Percentiles rank a stretch among this genome's conserved stretches.
Evolutionary conservation across 1,139 yeast species (phyloP).

Genomic region (Suhomyces atakaporum): DNA sequence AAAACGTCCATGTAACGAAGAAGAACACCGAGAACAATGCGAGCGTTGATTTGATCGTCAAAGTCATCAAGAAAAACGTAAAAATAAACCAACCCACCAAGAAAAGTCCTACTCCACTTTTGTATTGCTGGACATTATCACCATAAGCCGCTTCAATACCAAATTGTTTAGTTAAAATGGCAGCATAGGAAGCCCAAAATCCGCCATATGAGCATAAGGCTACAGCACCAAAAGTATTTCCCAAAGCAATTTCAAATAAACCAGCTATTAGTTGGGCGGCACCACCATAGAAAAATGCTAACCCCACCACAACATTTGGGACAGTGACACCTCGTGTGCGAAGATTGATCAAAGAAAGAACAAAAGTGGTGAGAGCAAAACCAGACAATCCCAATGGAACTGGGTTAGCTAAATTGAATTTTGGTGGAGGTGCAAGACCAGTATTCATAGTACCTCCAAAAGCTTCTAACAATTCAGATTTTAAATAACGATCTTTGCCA

Average conservation of each 20-base stretch:
- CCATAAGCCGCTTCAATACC: constrained; percentile 66
- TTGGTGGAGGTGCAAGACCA: constrained; percentile 63
- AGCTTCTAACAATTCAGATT: constrained; percentile 57
- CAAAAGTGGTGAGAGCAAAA: constrained; percentile 84
- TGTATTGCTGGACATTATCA: constrained; percentile 34
- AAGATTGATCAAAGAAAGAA: constrained; percentile 58
- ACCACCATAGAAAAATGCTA: constrained; percentile 89
- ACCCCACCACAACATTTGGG: constrained; percentile 63
- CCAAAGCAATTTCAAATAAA: constrained; percentile 71
- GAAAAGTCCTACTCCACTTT: constrained; percentile 68
- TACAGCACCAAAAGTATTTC: constrained; percentile 89
- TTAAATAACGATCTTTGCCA: constrained; percentile 68
- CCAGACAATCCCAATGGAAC: constrained; percentile 85
- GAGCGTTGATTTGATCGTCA: constrained; percentile 78
- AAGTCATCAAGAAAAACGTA: constrained; percentile 63
- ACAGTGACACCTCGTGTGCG: constrained; percentile 58
- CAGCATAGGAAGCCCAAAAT: constrained; percentile 85
- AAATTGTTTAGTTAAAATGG: constrained; percentile 70
- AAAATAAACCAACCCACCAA: constrained; percentile 80
- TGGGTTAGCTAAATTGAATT: constrained; percentile 79
- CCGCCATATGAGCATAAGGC: constrained; percentile 84
- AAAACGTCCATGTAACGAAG: constrained; percentile 64
- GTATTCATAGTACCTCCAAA: constrained; percentile 76
- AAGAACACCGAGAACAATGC: constrained; percentile 72
- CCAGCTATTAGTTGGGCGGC: constrained; percentile 72